A percentile compares a stretch with the other conserved stretches of the same genome.
phyloP scores from a whole-genome alignment of 2,329 filamentous ascomycete genomes.

The Ophiostoma sp. region DNA sequence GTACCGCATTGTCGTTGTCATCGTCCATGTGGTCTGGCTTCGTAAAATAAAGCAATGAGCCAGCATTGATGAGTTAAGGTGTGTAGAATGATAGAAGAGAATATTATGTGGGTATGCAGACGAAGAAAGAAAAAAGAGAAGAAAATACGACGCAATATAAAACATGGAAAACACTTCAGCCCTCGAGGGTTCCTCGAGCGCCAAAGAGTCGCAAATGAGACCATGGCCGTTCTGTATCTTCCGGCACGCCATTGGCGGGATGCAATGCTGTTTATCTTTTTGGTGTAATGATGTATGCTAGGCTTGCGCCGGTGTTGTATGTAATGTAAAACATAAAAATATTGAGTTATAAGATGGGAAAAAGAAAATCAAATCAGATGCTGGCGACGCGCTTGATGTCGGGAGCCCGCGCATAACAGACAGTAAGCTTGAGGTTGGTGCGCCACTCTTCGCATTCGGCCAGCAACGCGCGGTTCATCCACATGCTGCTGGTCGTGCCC shows the following conservation, averaged over 20 bases:
- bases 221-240: conserved; percentile 3
- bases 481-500: conserved; percentile 59
- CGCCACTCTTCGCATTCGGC: conserved; percentile 80
- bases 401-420: conserved; percentile 85
- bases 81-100: not conserved
- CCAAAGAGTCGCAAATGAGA: not conserved
- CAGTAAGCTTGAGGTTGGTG: conserved; percentile 83
- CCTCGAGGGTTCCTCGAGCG: conserved; percentile 17
- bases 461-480: conserved; percentile 68
- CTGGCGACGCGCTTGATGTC: conserved; percentile 34
- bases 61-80: conserved; percentile 18
- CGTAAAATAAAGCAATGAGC: conserved; percentile 18
- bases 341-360: not conserved
- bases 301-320: conserved; percentile 3
- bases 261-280: not conserved
- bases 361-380: conserved; percentile 9
- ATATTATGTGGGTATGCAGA: conserved; percentile 4
- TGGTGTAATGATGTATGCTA: conserved; percentile 20
- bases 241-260: not conserved
- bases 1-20: conserved; percentile 3
- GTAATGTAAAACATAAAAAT: not conserved
- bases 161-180: conserved; percentile 17
- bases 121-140: conserved; percentile 14
- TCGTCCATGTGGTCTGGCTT: not conserved
- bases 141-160: not conserved